These are phyloP conservation scores for Tulasnella sp. DNA, from an alignment of 768 basidiomycete genomes.

Conservation along the genomic window DNA sequence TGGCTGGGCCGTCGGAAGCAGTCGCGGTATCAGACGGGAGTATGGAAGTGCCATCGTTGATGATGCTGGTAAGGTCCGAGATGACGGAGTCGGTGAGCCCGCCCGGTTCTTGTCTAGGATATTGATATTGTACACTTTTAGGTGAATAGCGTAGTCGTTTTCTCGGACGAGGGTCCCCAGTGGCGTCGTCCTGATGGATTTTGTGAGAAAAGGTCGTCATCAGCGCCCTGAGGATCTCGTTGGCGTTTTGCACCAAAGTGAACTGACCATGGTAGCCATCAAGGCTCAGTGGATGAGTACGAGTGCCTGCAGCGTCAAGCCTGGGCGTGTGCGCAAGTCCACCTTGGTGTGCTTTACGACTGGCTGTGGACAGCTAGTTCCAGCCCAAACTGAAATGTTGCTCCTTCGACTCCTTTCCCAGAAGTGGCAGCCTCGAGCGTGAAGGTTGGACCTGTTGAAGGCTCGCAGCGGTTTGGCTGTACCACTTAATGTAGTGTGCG, in stretches of 20 bases:
- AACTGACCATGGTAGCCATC: background rate
- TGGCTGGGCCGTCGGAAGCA: background rate
- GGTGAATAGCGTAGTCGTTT: background rate
- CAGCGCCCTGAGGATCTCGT: background rate
- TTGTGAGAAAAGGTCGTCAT: background rate
- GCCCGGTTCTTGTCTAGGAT: background rate
- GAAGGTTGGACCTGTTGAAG: too few species aligned
- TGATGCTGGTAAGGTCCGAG: background rate
- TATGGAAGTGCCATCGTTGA: background rate
- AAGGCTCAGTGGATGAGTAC: background rate
- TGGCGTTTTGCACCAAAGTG: background rate
- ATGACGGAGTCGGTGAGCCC: background rate
- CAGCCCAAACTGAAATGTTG: background rate
- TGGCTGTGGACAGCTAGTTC: background rate
- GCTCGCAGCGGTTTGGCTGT: background rate
- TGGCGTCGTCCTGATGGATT: background rate
- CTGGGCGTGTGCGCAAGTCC: background rate
- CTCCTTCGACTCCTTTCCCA: too few species aligned
- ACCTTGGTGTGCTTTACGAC: background rate
- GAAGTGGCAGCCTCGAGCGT: too few species aligned
- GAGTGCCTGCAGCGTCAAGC: background rate
- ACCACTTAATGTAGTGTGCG: background rate
- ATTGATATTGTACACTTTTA: background rate
- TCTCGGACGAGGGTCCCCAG: background rate
- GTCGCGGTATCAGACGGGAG: background rate